phyloP scores from a whole-genome alignment of 1,284 basidiomycete species.

The Schizophyllum commune region DNA sequence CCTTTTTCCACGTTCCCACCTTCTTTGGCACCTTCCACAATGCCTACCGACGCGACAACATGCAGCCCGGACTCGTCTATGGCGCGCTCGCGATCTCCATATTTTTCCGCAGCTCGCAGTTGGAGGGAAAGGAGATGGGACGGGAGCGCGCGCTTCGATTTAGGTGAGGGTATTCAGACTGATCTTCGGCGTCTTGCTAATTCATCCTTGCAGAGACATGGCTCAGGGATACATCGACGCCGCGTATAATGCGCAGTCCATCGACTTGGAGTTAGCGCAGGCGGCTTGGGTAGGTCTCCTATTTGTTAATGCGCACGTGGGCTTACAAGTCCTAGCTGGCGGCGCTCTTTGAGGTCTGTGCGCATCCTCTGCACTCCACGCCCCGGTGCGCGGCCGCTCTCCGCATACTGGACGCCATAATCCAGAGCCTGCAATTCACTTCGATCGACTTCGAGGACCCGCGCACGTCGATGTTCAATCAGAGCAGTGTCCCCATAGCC shows the following conservation, averaged over 20 bases:
- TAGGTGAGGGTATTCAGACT: no score
- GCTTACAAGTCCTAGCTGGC: slow-evolving; percentile 39
- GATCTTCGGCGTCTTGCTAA: neutral
- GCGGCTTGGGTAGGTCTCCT: slow-evolving; percentile 57
- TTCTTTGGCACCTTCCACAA: slow-evolving; percentile 57
- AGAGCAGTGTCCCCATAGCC: slow-evolving; percentile 32
- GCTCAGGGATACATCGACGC: slow-evolving; percentile 67
- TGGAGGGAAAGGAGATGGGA: slow-evolving; percentile 37
- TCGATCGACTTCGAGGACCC: slow-evolving; percentile 34
- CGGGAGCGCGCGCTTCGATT: slow-evolving; percentile 49
- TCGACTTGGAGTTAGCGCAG: slow-evolving; percentile 64
- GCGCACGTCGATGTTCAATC: slow-evolving; percentile 37
- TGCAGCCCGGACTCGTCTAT: slow-evolving; percentile 63
- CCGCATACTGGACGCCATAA: slow-evolving; percentile 56
- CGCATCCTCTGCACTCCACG: slow-evolving; percentile 52
- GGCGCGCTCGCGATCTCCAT: slow-evolving; percentile 59
- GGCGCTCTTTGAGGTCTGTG: slow-evolving; percentile 62
- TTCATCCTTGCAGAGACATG: slow-evolving; percentile 14
- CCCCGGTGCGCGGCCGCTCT: slow-evolving; percentile 50
- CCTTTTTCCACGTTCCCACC: slow-evolving; percentile 61
- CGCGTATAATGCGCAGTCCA: slow-evolving; percentile 59
- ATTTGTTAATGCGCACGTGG: slow-evolving; percentile 4
- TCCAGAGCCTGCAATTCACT: slow-evolving; percentile 51
- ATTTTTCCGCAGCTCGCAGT: slow-evolving; percentile 64
- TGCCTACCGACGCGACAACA: slow-evolving; percentile 38